Evolutionary conservation across 352 stramenopile genomes (phyloP).

Genomic region (Blastocystis sp.): DNA sequence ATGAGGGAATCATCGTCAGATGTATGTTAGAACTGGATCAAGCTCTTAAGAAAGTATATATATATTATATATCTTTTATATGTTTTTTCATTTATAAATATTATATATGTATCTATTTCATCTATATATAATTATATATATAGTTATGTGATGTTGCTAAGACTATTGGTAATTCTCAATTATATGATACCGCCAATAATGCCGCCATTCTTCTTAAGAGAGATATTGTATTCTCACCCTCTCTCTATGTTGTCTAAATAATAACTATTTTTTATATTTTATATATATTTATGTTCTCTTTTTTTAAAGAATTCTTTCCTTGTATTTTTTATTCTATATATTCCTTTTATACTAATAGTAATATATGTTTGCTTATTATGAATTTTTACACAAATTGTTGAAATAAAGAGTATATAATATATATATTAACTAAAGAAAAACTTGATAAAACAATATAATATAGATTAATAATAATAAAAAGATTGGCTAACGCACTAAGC

Average conservation of each 20-base stretch:
- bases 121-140: neutral
- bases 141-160: slow-evolving; percentile 42
- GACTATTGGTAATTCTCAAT: slow-evolving; percentile 66
- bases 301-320: no score
- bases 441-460: no score
- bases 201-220: slow-evolving; percentile 82
- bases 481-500: no score
- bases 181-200: slow-evolving; percentile 89
- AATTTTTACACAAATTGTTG: no score
- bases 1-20: slow-evolving; percentile 82
- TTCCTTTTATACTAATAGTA: no score
- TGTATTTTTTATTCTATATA: no score
- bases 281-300: no score
- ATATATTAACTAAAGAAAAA: no score
- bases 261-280: no score
- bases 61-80: neutral
- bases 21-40: slow-evolving; percentile 89
- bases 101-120: neutral
- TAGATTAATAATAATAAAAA: no score
- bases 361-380: no score
- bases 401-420: no score
- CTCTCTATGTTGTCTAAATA: slow-evolving; percentile 70
- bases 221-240: slow-evolving; percentile 87
- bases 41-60: slow-evolving; percentile 73
- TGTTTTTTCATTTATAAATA: neutral